Conservation (phyloP, 345 rosid species). For the Citrus trifoliata region DNA sequence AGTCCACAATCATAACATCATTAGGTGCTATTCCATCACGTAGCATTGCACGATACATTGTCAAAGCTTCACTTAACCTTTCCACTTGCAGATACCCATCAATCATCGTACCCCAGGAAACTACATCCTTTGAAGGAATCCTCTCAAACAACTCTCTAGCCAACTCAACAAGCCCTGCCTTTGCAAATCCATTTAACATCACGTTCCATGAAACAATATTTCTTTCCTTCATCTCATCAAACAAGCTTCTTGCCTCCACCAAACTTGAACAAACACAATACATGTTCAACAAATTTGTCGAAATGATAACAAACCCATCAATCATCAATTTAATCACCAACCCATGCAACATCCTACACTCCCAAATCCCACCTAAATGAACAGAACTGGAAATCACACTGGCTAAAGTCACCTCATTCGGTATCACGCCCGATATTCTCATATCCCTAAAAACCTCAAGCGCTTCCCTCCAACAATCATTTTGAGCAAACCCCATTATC, state of each 20-base stretch:
- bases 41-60: slow-evolving; percentile 49
- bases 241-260: slow-evolving; percentile 53
- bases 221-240: slow-evolving; percentile 63
- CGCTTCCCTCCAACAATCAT: slow-evolving; percentile 43
- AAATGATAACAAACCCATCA: slow-evolving; percentile 44
- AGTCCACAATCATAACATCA: slow-evolving; percentile 68
- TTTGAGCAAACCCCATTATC: slow-evolving; percentile 64
- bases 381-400: slow-evolving; percentile 54
- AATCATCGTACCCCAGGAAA: slow-evolving; percentile 78
- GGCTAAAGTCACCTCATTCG: slow-evolving; percentile 59
- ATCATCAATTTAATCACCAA: slow-evolving; percentile 49
- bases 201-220: slow-evolving; percentile 80
- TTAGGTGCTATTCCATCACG: slow-evolving; percentile 43
- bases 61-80: slow-evolving; percentile 53
- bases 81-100: slow-evolving; percentile 54
- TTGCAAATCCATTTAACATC: slow-evolving; percentile 79
- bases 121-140: slow-evolving; percentile 60
- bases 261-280: slow-evolving; percentile 57
- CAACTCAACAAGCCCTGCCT: slow-evolving; percentile 56
- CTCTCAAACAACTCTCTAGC: slow-evolving; percentile 57
- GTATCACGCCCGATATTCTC: slow-evolving; percentile 43
- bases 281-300: slow-evolving; percentile 67
- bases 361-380: slow-evolving; percentile 49
- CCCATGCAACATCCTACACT: slow-evolving; percentile 61
- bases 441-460: slow-evolving; percentile 53